phyloP scores from a whole-genome alignment of 306 rosid species.

The Vigna radiata region DNA sequence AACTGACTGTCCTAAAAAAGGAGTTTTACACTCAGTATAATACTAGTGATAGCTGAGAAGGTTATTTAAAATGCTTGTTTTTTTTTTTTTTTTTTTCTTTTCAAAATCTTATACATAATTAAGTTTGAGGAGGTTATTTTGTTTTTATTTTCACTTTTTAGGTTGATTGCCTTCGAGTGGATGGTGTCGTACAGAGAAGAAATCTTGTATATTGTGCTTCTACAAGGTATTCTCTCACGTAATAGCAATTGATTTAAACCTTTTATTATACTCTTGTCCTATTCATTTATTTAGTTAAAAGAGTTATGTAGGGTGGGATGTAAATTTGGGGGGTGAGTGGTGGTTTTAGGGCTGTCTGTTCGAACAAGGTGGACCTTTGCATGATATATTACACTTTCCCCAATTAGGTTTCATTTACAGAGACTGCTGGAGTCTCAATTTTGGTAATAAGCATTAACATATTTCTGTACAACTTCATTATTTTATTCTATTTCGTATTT shows the following conservation, averaged over 20 bases:
- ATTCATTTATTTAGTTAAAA: constrained; percentile 22
- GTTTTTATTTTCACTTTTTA: constrained; percentile 44
- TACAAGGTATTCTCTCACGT: constrained; percentile 70
- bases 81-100: constrained; percentile 33
- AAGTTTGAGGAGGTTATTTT: constrained; percentile 20
- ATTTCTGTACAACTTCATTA: background rate
- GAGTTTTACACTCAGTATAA: background rate
- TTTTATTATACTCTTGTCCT: constrained; percentile 32
- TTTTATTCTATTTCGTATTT: constrained; percentile 22
- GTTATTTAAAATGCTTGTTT: background rate
- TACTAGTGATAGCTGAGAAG: background rate
- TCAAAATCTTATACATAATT: background rate
- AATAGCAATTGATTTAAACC: constrained; percentile 20
- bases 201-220: constrained; percentile 99
- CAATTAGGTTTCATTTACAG: constrained; percentile 31
- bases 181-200: constrained; percentile 89
- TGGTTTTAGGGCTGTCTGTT: background rate
- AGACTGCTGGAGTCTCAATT: constrained; percentile 25
- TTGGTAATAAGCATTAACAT: constrained; percentile 25
- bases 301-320: constrained; percentile 1
- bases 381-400: constrained; percentile 27
- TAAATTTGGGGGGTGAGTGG: constrained; percentile 21
- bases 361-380: background rate
- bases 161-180: constrained; percentile 94
- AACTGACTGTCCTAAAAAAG: too few species aligned